Conservation (phyloP, 1,284 basidiomycete species). For the Boletus mariae region DNA sequence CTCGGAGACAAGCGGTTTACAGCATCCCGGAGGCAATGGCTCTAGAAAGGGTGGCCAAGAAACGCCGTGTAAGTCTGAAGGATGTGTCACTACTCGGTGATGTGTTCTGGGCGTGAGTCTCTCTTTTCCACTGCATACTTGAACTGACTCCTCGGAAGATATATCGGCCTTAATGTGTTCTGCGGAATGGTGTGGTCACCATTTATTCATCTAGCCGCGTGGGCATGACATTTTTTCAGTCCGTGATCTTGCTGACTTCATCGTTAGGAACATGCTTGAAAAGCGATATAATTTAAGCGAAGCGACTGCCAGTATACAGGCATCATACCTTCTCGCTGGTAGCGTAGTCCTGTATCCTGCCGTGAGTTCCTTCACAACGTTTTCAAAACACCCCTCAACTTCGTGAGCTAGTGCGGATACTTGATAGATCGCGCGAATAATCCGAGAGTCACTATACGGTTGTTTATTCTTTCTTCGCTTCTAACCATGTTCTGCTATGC, state of each 20-base stretch:
- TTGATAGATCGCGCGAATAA: conserved; percentile 57
- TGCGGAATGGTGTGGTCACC: conserved; percentile 79
- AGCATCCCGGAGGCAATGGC: conserved; percentile 57
- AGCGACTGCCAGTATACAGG: conserved; percentile 55
- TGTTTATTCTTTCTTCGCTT: conserved; percentile 59
- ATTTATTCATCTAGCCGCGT: conserved; percentile 75
- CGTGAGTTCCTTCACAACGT: conserved; percentile 35
- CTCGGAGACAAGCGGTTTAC: conserved; percentile 39
- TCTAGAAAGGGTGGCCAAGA: conserved; percentile 61
- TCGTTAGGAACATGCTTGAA: conserved; percentile 67
- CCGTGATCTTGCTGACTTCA: conserved; percentile 5
- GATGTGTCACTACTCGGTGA: conserved; percentile 69
- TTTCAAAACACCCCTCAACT: conserved; percentile 2
- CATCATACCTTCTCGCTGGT: conserved; percentile 72
- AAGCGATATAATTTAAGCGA: conserved; percentile 62
- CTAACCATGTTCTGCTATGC: conserved; percentile 61
- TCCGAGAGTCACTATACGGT: conserved; percentile 51
- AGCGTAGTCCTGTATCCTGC: conserved; percentile 72
- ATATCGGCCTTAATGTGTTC: conserved; percentile 66
- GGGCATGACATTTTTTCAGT: conserved; percentile 24
- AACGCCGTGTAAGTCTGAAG: conserved; percentile 55
- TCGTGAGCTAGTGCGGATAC: conserved; percentile 49
- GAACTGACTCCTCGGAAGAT: conserved; percentile 39
- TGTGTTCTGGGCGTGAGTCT: conserved; percentile 72
- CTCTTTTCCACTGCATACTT: neutral